Conservation (phyloP, 345 rosid species). For the Turritis glabra region DNA sequence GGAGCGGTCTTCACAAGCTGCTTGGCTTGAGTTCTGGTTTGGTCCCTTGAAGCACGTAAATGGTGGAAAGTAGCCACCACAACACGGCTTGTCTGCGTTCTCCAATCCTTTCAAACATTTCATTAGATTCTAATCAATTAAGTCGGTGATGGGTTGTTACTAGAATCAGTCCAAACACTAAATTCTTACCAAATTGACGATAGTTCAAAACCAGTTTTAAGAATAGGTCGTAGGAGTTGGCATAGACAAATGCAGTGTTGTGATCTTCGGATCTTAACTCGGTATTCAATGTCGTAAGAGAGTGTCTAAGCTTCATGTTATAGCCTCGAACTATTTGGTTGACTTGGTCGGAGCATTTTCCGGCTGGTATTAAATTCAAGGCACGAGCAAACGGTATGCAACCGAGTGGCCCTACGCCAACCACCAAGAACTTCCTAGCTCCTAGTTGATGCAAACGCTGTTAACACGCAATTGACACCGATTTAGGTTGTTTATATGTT, state of each 20-base stretch:
- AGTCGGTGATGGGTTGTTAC: background rate
- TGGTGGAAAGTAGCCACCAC: slow-evolving; percentile 57
- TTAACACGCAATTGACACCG: background rate
- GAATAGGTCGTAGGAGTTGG: slow-evolving; percentile 50
- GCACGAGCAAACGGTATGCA: slow-evolving; percentile 68
- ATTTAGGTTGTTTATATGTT: background rate
- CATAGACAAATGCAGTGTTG: slow-evolving; percentile 50
- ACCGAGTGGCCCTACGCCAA: slow-evolving; percentile 65
- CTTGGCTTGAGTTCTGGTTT: slow-evolving; percentile 30
- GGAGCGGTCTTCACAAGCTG: slow-evolving; percentile 47
- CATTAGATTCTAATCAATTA: background rate
- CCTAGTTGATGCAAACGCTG: slow-evolving; percentile 53
- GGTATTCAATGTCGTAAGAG: slow-evolving; percentile 35
- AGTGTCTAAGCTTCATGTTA: slow-evolving; percentile 44
- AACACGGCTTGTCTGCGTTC: slow-evolving; percentile 50
- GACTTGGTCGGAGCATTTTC: slow-evolving; percentile 51
- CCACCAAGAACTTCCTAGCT: slow-evolving; percentile 52
- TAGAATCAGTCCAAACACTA: background rate
- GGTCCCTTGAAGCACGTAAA: slow-evolving; percentile 47
- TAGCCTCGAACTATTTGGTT: slow-evolving; percentile 47
- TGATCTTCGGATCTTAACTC: slow-evolving; percentile 36
- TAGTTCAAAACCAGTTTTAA: slow-evolving; percentile 43
- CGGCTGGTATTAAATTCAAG: slow-evolving; percentile 39
- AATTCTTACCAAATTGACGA: slow-evolving; percentile 45
- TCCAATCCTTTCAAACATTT: slow-evolving; percentile 44